Conservation (phyloP, 768 basidiomycete species). For the Holtermannia corniformis region DNA sequence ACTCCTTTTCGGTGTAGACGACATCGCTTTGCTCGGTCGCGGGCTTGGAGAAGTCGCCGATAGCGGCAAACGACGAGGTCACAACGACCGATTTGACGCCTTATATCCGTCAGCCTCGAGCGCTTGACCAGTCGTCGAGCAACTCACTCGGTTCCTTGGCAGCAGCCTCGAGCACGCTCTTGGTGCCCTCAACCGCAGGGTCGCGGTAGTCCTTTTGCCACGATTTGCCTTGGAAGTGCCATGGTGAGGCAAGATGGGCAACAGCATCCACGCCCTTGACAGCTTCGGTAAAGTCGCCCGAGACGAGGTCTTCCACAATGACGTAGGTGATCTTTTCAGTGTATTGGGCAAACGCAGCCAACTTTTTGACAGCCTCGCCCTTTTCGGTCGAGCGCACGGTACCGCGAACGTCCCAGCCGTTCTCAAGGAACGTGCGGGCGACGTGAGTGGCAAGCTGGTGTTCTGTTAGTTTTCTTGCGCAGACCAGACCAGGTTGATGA, state of each 20-base stretch:
- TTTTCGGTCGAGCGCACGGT: slow-evolving; percentile 27
- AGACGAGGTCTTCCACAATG: slow-evolving; percentile 27
- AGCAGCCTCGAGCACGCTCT: slow-evolving; percentile 22
- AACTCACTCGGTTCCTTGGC: slow-evolving; percentile 18
- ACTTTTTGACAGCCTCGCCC: slow-evolving; percentile 10
- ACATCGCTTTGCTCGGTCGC: slow-evolving; percentile 10
- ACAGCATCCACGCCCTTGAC: slow-evolving; percentile 24
- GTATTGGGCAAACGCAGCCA: slow-evolving; percentile 18
- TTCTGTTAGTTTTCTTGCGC: too few species aligned
- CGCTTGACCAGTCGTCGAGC: background rate
- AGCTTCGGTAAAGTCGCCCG: slow-evolving; percentile 25
- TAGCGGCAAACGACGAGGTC: slow-evolving; percentile 20
- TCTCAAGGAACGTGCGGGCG: slow-evolving; percentile 24
- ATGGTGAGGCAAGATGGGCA: slow-evolving; percentile 25
- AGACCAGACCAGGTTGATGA: too few species aligned
- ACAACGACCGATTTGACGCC: slow-evolving; percentile 18
- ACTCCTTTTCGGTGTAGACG: slow-evolving; percentile 32
- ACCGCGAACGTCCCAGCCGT: slow-evolving; percentile 33
- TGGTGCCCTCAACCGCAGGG: slow-evolving; percentile 28
- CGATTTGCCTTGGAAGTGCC: slow-evolving; percentile 13
- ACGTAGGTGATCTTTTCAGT: slow-evolving; percentile 16
- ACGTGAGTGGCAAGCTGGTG: slow-evolving; percentile 28
- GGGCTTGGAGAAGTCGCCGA: slow-evolving; percentile 15
- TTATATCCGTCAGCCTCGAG: background rate
- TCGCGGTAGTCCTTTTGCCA: slow-evolving; percentile 22